Evolutionary conservation across 495 filamentous ascomycete genomes (phyloP).

Genomic region (Aspergillus egyptiacus): DNA sequence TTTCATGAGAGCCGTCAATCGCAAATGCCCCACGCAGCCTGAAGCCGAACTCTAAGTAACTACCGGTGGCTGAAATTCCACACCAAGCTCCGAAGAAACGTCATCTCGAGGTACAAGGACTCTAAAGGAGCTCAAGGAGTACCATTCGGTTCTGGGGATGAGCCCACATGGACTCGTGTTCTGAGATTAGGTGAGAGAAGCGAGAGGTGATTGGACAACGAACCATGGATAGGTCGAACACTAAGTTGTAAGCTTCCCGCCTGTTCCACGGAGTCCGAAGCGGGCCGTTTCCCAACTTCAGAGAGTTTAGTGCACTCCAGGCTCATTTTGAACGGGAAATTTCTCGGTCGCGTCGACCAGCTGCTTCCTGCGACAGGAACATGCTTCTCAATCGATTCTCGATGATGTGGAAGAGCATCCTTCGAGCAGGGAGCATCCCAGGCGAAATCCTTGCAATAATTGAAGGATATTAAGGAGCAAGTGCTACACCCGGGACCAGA

Average conservation of each 20-base stretch:
- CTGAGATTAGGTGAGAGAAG: neutral
- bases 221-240: constrained; percentile 10
- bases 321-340: constrained; percentile 7
- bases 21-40: constrained; percentile 8
- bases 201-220: constrained; percentile 3
- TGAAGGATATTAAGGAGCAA: constrained; percentile 8
- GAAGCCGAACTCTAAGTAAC: constrained; percentile 1
- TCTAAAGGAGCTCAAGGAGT: too few relatives aligned
- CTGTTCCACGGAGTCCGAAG: constrained; percentile 14
- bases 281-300: constrained; percentile 9
- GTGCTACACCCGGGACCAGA: constrained; percentile 4
- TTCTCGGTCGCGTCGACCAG: constrained; percentile 11
- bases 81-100: constrained; percentile 11
- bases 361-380: constrained; percentile 10
- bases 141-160: constrained; percentile 8
- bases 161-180: constrained; percentile 5
- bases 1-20: too few relatives aligned
- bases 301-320: too few relatives aligned
- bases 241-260: constrained; percentile 18
- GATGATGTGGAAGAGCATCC: constrained; percentile 3
- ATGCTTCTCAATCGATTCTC: constrained; percentile 7
- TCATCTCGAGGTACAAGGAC: neutral
- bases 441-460: constrained; percentile 16
- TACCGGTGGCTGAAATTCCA: constrained; percentile 8
- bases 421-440: constrained; percentile 3